A percentile compares a stretch with the other conserved stretches of the same genome.
phyloP scores from a whole-genome alignment of 2,329 filamentous ascomycete genomes.

The Clarireedia monteithiana region DNA sequence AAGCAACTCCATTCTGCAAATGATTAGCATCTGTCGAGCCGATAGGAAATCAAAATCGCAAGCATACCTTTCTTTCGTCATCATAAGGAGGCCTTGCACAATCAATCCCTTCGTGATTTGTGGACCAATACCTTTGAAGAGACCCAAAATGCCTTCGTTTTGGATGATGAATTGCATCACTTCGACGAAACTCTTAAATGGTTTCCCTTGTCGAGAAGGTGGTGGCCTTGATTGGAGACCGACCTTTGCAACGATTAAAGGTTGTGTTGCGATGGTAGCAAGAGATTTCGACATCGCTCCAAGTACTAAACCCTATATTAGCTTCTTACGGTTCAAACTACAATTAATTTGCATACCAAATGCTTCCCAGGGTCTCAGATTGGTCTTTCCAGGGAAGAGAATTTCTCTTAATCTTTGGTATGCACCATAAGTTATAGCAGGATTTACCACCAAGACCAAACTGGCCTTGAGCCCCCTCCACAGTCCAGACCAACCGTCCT shows the following conservation, averaged over 20 bases:
- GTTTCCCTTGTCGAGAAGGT: constrained; percentile 73
- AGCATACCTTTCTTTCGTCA: constrained; percentile 87
- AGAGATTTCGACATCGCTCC: constrained; percentile 89
- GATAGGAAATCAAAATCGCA: background rate
- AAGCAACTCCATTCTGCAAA: constrained; percentile 68
- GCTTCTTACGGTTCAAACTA: background rate
- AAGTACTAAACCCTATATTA: constrained; percentile 50
- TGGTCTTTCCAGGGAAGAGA: constrained; percentile 70
- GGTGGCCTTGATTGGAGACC: constrained; percentile 91
- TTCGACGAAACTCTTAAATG: constrained; percentile 87
- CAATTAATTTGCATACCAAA: constrained; percentile 60
- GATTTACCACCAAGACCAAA: constrained; percentile 90
- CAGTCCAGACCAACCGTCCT: constrained; percentile 80
- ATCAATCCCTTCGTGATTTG: constrained; percentile 89
- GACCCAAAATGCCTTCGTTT: constrained; percentile 71
- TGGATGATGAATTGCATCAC: constrained; percentile 92
- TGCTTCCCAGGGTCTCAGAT: constrained; percentile 75
- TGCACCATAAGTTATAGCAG: constrained; percentile 93
- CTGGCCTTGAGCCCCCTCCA: constrained; percentile 96
- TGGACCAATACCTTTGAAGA: constrained; percentile 95
- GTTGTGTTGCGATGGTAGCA: constrained; percentile 87
- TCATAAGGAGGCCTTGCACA: constrained; percentile 96
- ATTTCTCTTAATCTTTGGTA: constrained; percentile 80
- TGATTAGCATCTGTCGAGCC: constrained; percentile 6
- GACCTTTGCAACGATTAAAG: constrained; percentile 95